Evolutionary conservation across 73 alveolate genomes (phyloP).

Genomic region (Symbiodinium pilosum): DNA sequence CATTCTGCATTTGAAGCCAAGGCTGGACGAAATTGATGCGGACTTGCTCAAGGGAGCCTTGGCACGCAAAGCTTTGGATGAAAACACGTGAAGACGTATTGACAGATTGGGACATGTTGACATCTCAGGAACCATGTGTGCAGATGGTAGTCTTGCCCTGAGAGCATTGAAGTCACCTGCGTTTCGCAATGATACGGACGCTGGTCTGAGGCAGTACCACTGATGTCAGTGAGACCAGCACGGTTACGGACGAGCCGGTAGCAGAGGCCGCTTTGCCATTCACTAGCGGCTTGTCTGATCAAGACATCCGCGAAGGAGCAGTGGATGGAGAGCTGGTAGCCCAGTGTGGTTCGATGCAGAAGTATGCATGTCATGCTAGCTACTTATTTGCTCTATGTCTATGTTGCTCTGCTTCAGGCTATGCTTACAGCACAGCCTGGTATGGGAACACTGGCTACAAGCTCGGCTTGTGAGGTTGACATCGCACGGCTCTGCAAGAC

Average conservation of each 20-base stretch:
- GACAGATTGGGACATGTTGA: too few relatives aligned
- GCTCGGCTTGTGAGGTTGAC: too few relatives aligned
- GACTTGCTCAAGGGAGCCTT: background rate
- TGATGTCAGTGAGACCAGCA: background rate
- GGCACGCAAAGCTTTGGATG: too few relatives aligned
- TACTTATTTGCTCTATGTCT: too few relatives aligned
- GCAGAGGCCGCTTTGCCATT: background rate
- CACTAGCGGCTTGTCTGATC: background rate
- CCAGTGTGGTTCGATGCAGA: too few relatives aligned
- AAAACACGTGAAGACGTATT: too few relatives aligned
- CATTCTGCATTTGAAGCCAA: background rate
- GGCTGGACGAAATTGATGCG: background rate
- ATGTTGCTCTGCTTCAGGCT: background rate
- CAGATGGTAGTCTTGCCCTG: background rate
- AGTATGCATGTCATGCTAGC: too few relatives aligned
- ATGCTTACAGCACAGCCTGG: constrained; percentile 1
- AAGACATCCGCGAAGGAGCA: background rate
- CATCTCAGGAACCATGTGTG: background rate
- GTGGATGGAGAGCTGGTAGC: background rate
- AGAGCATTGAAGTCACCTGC: too few relatives aligned
- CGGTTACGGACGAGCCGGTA: background rate
- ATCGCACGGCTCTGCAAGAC: too few relatives aligned
- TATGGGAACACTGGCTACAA: background rate
- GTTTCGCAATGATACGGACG: too few relatives aligned
- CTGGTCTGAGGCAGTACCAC: background rate